A percentile compares a stretch with the other conserved stretches of the same genome.
Conservation (phyloP, 441 rosid genomes). For the Populus hybrid region DNA sequence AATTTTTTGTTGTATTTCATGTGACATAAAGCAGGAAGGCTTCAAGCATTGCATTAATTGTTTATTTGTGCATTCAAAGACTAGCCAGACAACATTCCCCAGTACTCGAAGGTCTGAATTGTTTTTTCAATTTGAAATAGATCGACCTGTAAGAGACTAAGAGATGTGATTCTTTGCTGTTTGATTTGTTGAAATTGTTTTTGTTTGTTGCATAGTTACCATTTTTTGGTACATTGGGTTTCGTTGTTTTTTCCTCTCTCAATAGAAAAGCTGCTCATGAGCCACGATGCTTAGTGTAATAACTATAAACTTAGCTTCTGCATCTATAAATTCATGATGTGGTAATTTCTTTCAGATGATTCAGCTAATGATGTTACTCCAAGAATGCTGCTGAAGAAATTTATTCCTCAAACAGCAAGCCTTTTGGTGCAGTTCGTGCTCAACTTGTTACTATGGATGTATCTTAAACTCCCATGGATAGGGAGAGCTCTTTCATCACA, state of each 20-base stretch:
- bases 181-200: background rate
- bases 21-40: background rate
- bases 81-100: background rate
- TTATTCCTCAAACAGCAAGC: constrained; percentile 35
- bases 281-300: background rate
- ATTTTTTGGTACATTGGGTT: background rate
- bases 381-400: constrained; percentile 33
- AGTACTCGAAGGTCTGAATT: background rate
- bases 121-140: background rate
- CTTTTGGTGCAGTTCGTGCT: constrained; percentile 34
- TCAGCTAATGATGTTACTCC: constrained; percentile 26
- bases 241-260: background rate
- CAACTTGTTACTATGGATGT: constrained; percentile 51
- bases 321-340: constrained; percentile 13
- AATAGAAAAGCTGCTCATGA: background rate
- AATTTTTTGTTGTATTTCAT: background rate
- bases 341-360: constrained; percentile 43
- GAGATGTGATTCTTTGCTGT: background rate
- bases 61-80: background rate
- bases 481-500: constrained; percentile 40
- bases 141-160: background rate
- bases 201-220: background rate
- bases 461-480: constrained; percentile 42
- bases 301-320: background rate
- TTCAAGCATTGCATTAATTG: background rate